phyloP scores from a whole-genome alignment of 805 yeast genomes.

The Brettanomyces bruxellensis region DNA sequence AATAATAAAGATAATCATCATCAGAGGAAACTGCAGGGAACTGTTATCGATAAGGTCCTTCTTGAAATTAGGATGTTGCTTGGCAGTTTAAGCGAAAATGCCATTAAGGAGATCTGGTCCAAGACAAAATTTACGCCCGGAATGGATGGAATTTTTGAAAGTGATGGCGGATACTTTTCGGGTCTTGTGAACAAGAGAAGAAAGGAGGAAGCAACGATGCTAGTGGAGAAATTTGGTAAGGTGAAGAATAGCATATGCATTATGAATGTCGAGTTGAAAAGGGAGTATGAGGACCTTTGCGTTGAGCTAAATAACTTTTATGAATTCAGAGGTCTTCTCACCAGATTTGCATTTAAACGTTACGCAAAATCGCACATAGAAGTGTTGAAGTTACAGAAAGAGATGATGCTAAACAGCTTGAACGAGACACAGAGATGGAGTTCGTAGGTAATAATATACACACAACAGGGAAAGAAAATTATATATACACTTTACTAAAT shows the following conservation, averaged over 20 bases:
- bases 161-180: slow-evolving; percentile 1
- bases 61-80: slow-evolving; percentile 9
- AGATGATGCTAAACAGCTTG: slow-evolving; percentile 11
- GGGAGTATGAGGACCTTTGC: slow-evolving; percentile 54
- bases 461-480: no score
- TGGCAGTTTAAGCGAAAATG: slow-evolving; percentile 7
- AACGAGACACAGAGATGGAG: background rate
- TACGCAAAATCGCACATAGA: slow-evolving; percentile 23
- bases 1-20: background rate
- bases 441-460: no score
- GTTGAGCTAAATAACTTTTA: slow-evolving; percentile 53
- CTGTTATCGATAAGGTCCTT: slow-evolving; percentile 6
- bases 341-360: slow-evolving; percentile 29
- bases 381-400: slow-evolving; percentile 13
- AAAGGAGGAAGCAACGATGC: slow-evolving; percentile 34
- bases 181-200: slow-evolving; percentile 44
- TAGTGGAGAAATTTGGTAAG: slow-evolving; percentile 31
- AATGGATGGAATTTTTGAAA: slow-evolving; percentile 1
- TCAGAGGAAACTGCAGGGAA: background rate
- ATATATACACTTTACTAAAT: no score
- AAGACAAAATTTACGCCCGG: slow-evolving; percentile 4
- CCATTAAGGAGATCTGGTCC: slow-evolving; percentile 5
- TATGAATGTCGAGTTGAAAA: slow-evolving; percentile 38
- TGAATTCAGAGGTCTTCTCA: slow-evolving; percentile 36
- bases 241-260: slow-evolving; percentile 32